Base-by-base conservation (phyloP, 805 yeast species). In the Priceomyces carsonii region DNA sequence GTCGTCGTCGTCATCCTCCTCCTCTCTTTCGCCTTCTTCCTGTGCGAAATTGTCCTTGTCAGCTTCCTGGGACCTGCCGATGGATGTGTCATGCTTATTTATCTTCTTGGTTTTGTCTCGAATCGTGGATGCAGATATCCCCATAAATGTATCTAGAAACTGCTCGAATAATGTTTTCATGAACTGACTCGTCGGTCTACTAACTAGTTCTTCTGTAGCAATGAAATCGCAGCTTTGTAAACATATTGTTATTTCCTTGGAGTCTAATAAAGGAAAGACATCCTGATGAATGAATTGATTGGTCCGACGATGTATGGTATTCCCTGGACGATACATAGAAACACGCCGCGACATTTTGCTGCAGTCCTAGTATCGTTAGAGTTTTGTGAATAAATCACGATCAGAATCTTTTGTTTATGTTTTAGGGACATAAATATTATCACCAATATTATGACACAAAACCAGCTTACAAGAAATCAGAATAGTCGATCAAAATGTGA, bases 201-300 rank as follows among this genome's bases (percentile, higher is more conserved):
- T 42, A 1, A 83, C 64, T 33, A 73, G 67, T 21, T 80, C 87
- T 43, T 80, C 86, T 13, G 75, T 70, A 0, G 79, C 84, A 8
- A 66, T 55, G 25, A 82, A 75, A 38, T 78, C 81, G 52, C 85
- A 80, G 37, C 77, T 77, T 40, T 75, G 79, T 22, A 83, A 58
- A 48, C 83, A 78, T 8, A 66, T 59, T 1, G 80, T 73, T 14
- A 83, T 65, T 48, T 83, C 88, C 24, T 72, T 62, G 26, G 71
- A 55, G 17, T 79, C 84, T n/a, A 82, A 65, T 4, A 80, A 44
- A 0, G 88, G 88, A 52, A 82, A 82, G 19, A 71, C 69, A 45
- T 77, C 83, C 19, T 56, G 57, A 26, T 59, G 49, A 6, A 44
- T 27, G 9, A 37, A 27, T n/a, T 47, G 42, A 26, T 50, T 42